Percentiles rank a stretch among this genome's conserved stretches.
phyloP scores from a whole-genome alignment of 495 filamentous ascomycete genomes.

The Neurospora sp. region DNA sequence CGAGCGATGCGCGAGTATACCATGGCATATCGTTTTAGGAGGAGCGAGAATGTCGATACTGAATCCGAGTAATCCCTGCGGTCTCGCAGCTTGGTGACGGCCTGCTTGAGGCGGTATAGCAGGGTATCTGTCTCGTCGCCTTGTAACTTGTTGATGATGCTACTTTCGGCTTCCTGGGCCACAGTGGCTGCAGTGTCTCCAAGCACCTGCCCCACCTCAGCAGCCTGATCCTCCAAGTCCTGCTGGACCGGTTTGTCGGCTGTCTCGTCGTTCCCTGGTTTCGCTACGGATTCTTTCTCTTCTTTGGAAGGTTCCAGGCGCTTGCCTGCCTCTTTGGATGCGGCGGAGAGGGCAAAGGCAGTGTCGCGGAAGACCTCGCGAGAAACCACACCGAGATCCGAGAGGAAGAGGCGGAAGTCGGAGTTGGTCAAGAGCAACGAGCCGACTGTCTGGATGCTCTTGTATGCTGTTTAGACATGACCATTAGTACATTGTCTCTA shows the following conservation, averaged over 20 bases:
- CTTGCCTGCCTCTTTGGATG: slow-evolving; percentile 62
- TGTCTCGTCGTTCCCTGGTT: slow-evolving; percentile 45
- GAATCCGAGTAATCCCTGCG: slow-evolving; percentile 77
- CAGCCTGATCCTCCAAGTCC: slow-evolving; percentile 51
- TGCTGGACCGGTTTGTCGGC: slow-evolving; percentile 41
- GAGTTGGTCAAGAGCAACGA: slow-evolving; percentile 77
- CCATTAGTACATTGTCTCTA: background rate
- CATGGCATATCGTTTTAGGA: slow-evolving; percentile 70
- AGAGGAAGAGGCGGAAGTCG: slow-evolving; percentile 79
- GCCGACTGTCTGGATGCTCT: slow-evolving; percentile 74
- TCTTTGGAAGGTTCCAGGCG: slow-evolving; percentile 55
- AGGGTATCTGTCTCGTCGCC: slow-evolving; percentile 65
- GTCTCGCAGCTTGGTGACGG: slow-evolving; percentile 63
- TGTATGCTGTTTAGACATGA: slow-evolving; percentile 47
- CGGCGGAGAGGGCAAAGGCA: slow-evolving; percentile 61
- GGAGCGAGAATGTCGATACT: slow-evolving; percentile 61
- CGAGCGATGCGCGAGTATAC: slow-evolving; percentile 64
- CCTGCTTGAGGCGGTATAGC: slow-evolving; percentile 61
- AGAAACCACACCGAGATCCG: slow-evolving; percentile 69
- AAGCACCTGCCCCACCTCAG: slow-evolving; percentile 53
- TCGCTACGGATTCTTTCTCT: slow-evolving; percentile 46
- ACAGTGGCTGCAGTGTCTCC: slow-evolving; percentile 55
- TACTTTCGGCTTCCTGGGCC: slow-evolving; percentile 52
- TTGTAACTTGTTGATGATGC: slow-evolving; percentile 55
- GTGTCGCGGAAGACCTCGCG: slow-evolving; percentile 84